Conservation (phyloP, 257 asterid genomes). For the Penstemon eatonii region DNA sequence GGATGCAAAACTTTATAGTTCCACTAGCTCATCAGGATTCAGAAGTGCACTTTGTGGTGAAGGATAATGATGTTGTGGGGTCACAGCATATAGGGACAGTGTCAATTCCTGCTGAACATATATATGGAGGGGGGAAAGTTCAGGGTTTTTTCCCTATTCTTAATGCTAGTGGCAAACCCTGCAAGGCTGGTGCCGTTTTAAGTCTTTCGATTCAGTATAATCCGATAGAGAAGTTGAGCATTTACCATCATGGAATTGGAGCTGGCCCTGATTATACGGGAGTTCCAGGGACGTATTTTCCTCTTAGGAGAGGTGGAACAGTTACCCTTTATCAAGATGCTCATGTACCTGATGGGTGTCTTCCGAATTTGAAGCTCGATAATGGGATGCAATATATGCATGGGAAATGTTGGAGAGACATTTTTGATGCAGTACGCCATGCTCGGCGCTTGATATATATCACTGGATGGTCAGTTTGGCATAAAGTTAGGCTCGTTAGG, state of each 20-base stretch:
- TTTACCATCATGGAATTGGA: constrained; percentile 79
- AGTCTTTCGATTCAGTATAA: constrained; percentile 64
- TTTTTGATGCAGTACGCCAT: constrained; percentile 75
- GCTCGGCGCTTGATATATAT: constrained; percentile 88
- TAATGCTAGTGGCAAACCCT: constrained; percentile 66
- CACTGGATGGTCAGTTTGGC: constrained; percentile 99
- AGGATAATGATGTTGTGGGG: constrained; percentile 90
- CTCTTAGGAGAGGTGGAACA: constrained; percentile 87
- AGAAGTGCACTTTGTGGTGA: constrained; percentile 78
- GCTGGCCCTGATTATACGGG: constrained; percentile 86
- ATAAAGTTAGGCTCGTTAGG: constrained; percentile 81
- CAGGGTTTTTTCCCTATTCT: constrained; percentile 81
- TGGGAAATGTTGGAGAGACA: constrained; percentile 94
- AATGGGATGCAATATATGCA: constrained; percentile 71
- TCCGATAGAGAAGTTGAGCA: constrained; percentile 73
- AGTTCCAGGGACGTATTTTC: constrained; percentile 91
- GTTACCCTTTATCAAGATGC: constrained; percentile 98
- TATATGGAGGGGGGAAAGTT: constrained; percentile 66
- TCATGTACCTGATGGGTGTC: constrained; percentile 84
- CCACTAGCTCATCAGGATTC: constrained; percentile 91
- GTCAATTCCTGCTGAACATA: constrained; percentile 75
- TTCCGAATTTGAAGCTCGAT: constrained; percentile 74
- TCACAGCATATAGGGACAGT: constrained; percentile 91
- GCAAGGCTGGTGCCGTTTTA: constrained; percentile 86
- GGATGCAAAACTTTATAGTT: constrained; percentile 83